Conservation (phyloP, 2,329 filamentous ascomycete species). For the Pseudogymnoascus destructans region DNA sequence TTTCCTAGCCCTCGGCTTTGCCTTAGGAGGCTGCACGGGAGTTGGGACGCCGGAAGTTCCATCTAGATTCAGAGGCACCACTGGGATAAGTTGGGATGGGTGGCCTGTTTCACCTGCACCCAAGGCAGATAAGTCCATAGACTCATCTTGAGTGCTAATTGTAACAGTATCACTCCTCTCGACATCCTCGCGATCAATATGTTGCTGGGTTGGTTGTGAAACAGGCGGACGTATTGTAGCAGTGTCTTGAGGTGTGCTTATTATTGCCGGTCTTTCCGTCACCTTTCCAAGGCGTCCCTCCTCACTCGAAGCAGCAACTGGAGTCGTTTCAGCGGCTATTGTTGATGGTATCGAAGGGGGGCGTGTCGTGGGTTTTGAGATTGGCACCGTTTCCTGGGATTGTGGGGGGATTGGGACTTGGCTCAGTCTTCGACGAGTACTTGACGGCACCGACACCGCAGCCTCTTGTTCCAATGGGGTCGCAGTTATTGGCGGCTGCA, state of each 20-base stretch:
- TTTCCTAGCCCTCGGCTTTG: neutral
- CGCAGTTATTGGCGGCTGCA: neutral
- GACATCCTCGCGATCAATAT: neutral
- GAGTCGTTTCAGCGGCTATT: neutral
- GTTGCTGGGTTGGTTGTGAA: neutral
- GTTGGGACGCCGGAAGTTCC: constrained; percentile 17
- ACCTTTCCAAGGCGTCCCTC: neutral
- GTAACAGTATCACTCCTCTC: neutral
- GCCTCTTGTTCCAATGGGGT: neutral
- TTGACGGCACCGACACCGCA: neutral
- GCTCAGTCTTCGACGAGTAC: neutral
- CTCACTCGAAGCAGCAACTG: neutral
- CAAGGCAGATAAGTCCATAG: constrained; percentile 12
- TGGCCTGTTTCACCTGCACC: constrained; percentile 11
- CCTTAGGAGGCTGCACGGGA: constrained; percentile 1
- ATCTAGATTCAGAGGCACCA: constrained; percentile 20
- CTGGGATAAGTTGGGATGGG: constrained; percentile 15
- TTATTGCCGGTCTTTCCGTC: neutral
- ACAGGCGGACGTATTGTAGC: neutral
- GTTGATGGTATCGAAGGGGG: neutral
- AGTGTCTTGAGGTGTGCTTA: neutral
- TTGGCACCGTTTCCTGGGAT: neutral
- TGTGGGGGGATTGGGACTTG: neutral
- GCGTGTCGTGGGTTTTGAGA: neutral
- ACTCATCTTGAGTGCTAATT: neutral